These are phyloP conservation scores for Barnettozyma populi DNA, from an alignment of 805 yeast genomes.

Conservation along the genomic window DNA sequence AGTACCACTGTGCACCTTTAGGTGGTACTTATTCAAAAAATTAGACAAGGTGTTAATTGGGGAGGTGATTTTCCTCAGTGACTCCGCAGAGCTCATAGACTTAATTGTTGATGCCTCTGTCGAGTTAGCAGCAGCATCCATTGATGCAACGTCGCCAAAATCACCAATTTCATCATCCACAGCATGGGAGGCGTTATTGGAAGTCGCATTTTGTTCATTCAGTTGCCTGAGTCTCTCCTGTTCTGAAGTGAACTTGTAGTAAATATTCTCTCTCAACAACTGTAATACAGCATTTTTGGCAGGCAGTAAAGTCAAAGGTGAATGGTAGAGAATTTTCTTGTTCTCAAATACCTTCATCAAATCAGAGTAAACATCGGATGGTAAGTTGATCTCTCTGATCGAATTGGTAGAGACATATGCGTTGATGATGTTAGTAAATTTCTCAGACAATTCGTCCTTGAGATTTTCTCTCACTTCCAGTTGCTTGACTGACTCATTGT, in stretches of 20 bases:
- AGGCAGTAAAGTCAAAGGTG: constrained; percentile 27
- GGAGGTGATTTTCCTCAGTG: constrained; percentile 3
- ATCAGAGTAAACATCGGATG: constrained; percentile 31
- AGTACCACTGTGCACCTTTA: constrained; percentile 7
- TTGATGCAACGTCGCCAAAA: neutral
- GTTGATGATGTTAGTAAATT: constrained; percentile 36
- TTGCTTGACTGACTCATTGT: constrained; percentile 15
- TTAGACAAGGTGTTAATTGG: constrained; percentile 11
- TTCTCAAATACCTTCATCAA: constrained; percentile 25
- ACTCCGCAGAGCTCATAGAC: constrained; percentile 4
- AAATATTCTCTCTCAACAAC: constrained; percentile 29
- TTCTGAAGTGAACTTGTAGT: constrained; percentile 25
- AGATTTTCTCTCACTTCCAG: constrained; percentile 16
- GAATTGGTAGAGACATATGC: constrained; percentile 39
- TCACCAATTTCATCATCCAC: neutral
- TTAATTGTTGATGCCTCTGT: neutral
- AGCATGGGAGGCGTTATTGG: neutral
- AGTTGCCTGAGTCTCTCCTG: constrained; percentile 15
- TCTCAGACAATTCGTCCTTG: constrained; percentile 22
- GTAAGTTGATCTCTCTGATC: constrained; percentile 44
- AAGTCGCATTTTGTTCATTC: neutral
- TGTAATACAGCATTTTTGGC: constrained; percentile 30
- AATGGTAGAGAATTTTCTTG: constrained; percentile 26
- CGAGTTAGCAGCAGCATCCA: neutral
- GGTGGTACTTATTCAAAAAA: constrained; percentile 14